These are phyloP conservation scores for Stevia rebaudiana DNA, from an alignment of 140 eudicot genomes.

Conservation along the genomic window DNA sequence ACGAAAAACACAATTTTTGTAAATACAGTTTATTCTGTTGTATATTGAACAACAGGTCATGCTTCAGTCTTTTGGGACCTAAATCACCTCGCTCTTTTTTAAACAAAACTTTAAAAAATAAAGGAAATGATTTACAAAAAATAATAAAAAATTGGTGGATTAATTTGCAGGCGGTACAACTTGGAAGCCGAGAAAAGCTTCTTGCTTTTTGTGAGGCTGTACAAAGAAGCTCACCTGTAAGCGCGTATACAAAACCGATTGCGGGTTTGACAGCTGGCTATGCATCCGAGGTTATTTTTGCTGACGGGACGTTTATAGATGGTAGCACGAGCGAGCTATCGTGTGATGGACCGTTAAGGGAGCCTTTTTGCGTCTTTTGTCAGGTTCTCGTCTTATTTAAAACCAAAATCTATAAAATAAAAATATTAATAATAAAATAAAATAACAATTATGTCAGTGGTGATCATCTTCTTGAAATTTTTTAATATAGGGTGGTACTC, in stretches of 20 bases:
- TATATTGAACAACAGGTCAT: too few species aligned
- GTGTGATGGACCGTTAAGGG: conserved; percentile 94
- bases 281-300: conserved; percentile 99
- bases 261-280: conserved; percentile 92
- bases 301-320: conserved; percentile 94
- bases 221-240: conserved; percentile 91
- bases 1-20: too few species aligned
- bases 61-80: too few species aligned
- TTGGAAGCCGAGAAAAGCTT: conserved; percentile 74
- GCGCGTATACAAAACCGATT: conserved; percentile 79
- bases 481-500: conserved; percentile 82
- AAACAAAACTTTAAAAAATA: neutral
- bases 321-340: conserved; percentile 99
- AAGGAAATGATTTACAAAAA: too few species aligned
- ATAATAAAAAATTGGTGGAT: neutral
- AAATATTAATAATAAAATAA: neutral
- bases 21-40: too few species aligned
- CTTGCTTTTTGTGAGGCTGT: conserved; percentile 98
- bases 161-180: conserved; percentile 70
- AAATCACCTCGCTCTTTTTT: too few species aligned
- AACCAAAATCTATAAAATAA: neutral
- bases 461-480: conserved; percentile 10
- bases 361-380: conserved; percentile 76
- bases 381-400: conserved; percentile 45
- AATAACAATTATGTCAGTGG: neutral